Conservation (phyloP, 306 rosid species). For the Sesbania bispinosa region DNA sequence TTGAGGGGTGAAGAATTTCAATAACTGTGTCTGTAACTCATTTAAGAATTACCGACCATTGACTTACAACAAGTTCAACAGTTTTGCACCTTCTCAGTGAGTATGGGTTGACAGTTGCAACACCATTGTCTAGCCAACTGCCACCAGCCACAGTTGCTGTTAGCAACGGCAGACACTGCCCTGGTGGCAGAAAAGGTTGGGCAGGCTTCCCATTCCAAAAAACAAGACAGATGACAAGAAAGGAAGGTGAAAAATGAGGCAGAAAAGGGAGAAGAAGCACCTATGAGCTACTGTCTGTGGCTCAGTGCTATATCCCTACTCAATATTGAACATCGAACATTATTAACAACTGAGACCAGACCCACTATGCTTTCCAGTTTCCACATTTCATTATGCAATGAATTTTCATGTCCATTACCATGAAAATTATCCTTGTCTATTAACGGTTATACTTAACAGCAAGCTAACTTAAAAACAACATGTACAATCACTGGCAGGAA, state of each 20-base stretch:
- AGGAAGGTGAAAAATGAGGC: not conserved
- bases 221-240: not conserved
- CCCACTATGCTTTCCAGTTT: conserved; percentile 6
- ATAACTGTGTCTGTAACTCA: not conserved
- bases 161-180: not conserved
- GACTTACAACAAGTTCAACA: conserved; percentile 2
- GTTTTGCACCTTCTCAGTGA: not conserved
- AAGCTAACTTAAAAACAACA: not conserved
- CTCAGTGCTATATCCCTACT: not conserved
- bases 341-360: not conserved
- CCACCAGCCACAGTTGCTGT: not conserved
- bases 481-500: not conserved
- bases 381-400: not conserved
- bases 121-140: not conserved
- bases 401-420: not conserved
- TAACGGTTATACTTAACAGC: not conserved
- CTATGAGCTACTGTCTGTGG: not conserved
- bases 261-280: not conserved
- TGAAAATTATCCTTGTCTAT: not conserved
- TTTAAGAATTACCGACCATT: not conserved
- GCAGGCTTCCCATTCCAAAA: not conserved
- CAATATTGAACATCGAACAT: not conserved
- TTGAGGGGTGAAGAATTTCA: not conserved
- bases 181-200: not conserved
- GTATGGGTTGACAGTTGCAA: not conserved